Evolutionary conservation across 306 rosid genomes (phyloP).

Genomic region (Albizia julibrissin): DNA sequence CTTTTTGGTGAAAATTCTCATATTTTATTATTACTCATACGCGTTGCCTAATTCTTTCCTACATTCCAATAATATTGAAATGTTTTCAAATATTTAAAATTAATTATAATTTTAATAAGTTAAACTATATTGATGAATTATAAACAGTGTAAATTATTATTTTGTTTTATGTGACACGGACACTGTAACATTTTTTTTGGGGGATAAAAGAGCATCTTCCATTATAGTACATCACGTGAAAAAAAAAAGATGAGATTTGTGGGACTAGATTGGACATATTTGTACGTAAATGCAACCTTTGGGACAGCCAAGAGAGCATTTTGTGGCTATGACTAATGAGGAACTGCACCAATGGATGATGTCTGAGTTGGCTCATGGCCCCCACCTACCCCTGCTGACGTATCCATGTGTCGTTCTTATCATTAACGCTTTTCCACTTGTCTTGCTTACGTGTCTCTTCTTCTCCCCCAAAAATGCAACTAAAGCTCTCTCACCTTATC

Average conservation of each 20-base stretch:
- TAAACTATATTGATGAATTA: no score
- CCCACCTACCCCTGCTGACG: slow-evolving; percentile 10
- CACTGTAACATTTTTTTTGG: no score
- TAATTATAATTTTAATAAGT: no score
- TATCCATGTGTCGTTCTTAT: slow-evolving; percentile 39
- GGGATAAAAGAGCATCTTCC: no score
- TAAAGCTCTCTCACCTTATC: background rate
- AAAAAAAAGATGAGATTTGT: background rate
- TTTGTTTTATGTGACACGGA: no score
- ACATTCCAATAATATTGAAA: background rate
- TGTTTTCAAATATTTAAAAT: no score
- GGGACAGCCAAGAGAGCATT: background rate
- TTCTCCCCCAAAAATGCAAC: background rate
- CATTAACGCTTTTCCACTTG: background rate
- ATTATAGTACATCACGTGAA: background rate
- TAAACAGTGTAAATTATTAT: no score
- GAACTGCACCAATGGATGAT: slow-evolving; percentile 26
- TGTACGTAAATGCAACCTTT: background rate
- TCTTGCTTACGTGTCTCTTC: slow-evolving; percentile 4
- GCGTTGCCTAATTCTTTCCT: background rate
- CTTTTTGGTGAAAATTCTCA: no score
- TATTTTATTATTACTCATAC: background rate
- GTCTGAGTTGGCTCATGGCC: background rate
- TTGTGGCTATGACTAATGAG: background rate
- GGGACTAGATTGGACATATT: background rate